Percentiles rank a stretch among this genome's conserved stretches.
phyloP scores from a whole-genome alignment of 768 basidiomycete species.

The Tulasnella sp. region DNA sequence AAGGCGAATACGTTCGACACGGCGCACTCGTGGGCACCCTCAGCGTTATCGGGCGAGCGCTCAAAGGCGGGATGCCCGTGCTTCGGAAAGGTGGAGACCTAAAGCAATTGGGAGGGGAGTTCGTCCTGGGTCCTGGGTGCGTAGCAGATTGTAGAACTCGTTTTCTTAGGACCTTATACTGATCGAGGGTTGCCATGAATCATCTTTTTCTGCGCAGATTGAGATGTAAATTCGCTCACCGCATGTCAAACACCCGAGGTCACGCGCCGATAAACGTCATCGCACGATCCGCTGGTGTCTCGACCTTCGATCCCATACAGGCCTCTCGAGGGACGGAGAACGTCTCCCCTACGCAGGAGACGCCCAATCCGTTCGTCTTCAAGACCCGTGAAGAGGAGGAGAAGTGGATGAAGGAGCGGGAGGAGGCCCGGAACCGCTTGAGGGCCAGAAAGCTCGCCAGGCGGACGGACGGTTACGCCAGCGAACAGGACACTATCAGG shows the following conservation, averaged over 20 bases:
- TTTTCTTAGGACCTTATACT: constrained; percentile 12
- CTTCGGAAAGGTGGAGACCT: constrained; percentile 72
- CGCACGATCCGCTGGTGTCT: constrained; percentile 46
- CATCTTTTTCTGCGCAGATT: constrained; percentile 33
- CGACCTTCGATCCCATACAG: background rate
- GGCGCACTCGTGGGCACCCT: constrained; percentile 55
- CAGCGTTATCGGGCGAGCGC: constrained; percentile 58
- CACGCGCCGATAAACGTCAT: constrained; percentile 66
- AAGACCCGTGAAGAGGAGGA: constrained; percentile 24
- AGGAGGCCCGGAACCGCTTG: constrained; percentile 29
- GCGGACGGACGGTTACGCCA: background rate
- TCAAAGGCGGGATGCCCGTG: constrained; percentile 49
- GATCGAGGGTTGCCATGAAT: background rate
- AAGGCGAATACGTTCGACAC: constrained; percentile 53
- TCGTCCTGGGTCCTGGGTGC: constrained; percentile 57
- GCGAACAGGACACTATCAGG: too few relatives aligned
- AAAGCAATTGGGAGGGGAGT: constrained; percentile 81
- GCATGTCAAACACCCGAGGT: constrained; percentile 66
- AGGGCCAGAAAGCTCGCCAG: constrained; percentile 19
- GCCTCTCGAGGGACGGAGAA: background rate
- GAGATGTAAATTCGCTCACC: constrained; percentile 63
- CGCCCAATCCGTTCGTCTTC: background rate
- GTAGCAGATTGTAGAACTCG: constrained; percentile 27
- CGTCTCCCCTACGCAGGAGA: constrained; percentile 2
- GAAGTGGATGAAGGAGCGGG: constrained; percentile 32